A percentile compares a stretch with the other conserved stretches of the same genome.
phyloP scores from a whole-genome alignment of 83 land plant species.

The Thuja plicata region DNA sequence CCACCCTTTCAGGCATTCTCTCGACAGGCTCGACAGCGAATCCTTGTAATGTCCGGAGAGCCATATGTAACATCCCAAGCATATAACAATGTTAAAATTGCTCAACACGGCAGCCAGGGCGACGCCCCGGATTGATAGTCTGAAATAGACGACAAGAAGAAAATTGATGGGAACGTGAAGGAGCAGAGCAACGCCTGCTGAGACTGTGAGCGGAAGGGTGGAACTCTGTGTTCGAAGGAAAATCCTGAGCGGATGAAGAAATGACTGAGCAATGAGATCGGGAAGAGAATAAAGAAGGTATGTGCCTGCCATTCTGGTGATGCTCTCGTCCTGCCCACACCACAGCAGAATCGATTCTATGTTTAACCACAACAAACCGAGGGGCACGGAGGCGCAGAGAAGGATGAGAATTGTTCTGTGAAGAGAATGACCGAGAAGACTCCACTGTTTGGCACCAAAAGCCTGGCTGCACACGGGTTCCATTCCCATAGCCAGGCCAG shows the following conservation, averaged over 20 bases:
- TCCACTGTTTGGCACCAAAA: slow-evolving; percentile 18
- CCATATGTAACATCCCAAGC: slow-evolving; percentile 20
- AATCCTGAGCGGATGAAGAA: slow-evolving; percentile 51
- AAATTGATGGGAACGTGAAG: slow-evolving; percentile 56
- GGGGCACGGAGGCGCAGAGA: not conserved
- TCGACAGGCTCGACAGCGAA: slow-evolving; percentile 18
- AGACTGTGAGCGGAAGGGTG: slow-evolving; percentile 32
- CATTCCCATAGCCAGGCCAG: slow-evolving; percentile 36
- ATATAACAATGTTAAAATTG: slow-evolving; percentile 33
- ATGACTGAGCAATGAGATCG: slow-evolving; percentile 34
- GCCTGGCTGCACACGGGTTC: slow-evolving; percentile 40
- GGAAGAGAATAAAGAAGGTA: slow-evolving; percentile 17
- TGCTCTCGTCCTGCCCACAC: slow-evolving; percentile 15
- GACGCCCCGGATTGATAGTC: slow-evolving; percentile 36
- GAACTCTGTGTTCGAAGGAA: slow-evolving; percentile 46
- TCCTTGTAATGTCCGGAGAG: slow-evolving; percentile 18
- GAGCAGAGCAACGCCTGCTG: slow-evolving; percentile 24
- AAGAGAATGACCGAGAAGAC: slow-evolving; percentile 21
- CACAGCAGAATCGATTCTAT: slow-evolving; percentile 12
- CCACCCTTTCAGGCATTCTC: slow-evolving; percentile 42
- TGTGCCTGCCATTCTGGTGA: no score
- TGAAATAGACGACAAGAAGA: slow-evolving; percentile 30
- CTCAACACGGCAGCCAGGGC: slow-evolving; percentile 38
- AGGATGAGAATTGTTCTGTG: slow-evolving; percentile 27
- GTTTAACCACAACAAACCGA: slow-evolving; percentile 17